Base-by-base conservation (phyloP, 331 rosid species). In the Spiraea crenata region DNA sequence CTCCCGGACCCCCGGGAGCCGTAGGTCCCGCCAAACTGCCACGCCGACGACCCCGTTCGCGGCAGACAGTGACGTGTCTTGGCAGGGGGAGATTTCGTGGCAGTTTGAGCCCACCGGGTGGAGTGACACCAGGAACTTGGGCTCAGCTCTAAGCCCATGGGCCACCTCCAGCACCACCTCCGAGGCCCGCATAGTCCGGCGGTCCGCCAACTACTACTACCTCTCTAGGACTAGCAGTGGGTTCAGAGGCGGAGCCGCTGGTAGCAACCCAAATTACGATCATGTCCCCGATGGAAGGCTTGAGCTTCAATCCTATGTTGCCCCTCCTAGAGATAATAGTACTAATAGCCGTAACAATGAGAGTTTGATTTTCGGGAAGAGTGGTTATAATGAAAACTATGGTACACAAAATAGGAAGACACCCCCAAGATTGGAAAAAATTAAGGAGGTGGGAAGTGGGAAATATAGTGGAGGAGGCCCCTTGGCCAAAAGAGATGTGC, bases 81-180 rank as follows among this genome's bases (percentile, higher is more conserved):
- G 96, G 98, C 87, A 84, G 60, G 78, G 77, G 7, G 95, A 88
- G 77, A 76, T 90, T 71, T 93, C 96, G 3, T 90, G 98, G 97
- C 89, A 90, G 52, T 83, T 87, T 51, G 83, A 83, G 83, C 83
- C 99, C 19, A 76, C 72, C 0, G 90, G 95, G 8, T 83, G 80
- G 88, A 78, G 54, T 0, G 91, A 81, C 16, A 52, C 63, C 42
- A 82, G 77, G 61, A 79, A 67, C 63, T 73, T 89, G 4, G 88
- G 95, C n/a, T 64, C 88, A 15, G 88, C 69, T 80, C 46, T 93
- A 15, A 87, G 84, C 66, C 97, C 92, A 11, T 91, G 97, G 99
- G 68, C 85, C 5, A 57, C 83, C 0, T 31, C 61, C 71, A 57
- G 39, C 48, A 62, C 82, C 15, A 35, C 76, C 3, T 54, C 79